Evolutionary conservation across 1,284 basidiomycete species (phyloP).

Genomic region (Trametes polyzona): DNA sequence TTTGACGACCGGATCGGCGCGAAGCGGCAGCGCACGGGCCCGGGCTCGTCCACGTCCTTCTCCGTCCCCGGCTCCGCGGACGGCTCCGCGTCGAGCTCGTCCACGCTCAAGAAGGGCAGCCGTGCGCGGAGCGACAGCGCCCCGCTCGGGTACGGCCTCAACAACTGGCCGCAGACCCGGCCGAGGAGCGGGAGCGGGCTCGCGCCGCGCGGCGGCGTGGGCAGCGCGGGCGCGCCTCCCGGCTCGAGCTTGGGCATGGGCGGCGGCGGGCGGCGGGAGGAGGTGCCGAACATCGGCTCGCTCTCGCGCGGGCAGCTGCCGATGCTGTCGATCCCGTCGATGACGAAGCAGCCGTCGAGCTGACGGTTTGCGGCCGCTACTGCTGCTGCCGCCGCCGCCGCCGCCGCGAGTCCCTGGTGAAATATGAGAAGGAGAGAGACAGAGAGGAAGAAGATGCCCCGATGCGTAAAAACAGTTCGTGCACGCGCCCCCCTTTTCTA

Average conservation of each 20-base stretch:
- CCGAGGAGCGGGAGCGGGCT: conserved; percentile 45
- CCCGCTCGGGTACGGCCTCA: conserved; percentile 47
- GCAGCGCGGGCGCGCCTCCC: background rate
- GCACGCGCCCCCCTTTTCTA: background rate
- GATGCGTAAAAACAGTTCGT: conserved; percentile 4
- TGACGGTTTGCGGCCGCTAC: conserved; percentile 1
- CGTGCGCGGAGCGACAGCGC: conserved; percentile 54
- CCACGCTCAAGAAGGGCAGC: conserved; percentile 38
- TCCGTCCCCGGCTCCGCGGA: conserved; percentile 21
- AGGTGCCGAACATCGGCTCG: conserved; percentile 34
- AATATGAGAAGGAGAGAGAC: no score
- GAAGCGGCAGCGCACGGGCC: conserved; percentile 42
- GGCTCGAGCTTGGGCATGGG: background rate
- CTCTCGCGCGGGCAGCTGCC: conserved; percentile 32
- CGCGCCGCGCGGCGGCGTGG: conserved; percentile 12
- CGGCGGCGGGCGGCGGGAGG: conserved; percentile 27
- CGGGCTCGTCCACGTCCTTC: conserved; percentile 17
- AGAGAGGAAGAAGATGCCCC: background rate
- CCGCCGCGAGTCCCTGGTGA: no score
- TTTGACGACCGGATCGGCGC: conserved; percentile 36
- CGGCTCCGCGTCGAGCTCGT: conserved; percentile 24
- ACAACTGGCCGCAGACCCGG: conserved; percentile 39
- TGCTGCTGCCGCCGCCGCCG: background rate
- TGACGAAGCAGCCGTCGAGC: conserved; percentile 28
- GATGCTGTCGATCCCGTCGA: conserved; percentile 34